Evolutionary conservation across 2,329 filamentous ascomycete genomes (phyloP).

Genomic region (Claviceps quebecensis): DNA sequence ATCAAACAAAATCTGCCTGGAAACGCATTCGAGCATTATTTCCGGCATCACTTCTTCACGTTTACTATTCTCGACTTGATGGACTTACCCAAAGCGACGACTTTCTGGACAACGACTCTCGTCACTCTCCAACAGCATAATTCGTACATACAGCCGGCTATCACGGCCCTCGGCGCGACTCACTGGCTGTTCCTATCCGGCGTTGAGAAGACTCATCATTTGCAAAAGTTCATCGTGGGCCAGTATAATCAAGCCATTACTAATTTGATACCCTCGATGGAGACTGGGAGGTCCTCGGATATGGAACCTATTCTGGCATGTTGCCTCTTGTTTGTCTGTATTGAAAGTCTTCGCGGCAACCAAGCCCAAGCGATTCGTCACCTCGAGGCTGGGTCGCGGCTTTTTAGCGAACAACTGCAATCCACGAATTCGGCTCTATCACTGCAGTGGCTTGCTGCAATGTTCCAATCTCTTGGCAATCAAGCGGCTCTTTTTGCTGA

Average conservation of each 20-base stretch:
- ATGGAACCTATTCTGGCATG: conserved; percentile 1
- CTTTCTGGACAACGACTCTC: conserved; percentile 1
- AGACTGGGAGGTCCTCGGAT: not conserved
- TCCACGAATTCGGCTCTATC: not conserved
- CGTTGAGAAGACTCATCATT: not conserved
- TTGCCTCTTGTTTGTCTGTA: conserved; percentile 1
- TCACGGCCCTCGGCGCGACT: conserved; percentile 1
- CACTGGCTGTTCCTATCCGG: conserved; percentile 2
- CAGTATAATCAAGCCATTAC: conserved; percentile 2
- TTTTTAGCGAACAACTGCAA: not conserved
- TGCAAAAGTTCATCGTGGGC: not conserved
- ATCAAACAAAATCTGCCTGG: not conserved
- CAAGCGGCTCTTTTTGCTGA: conserved; percentile 2
- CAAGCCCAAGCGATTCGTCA: conserved; percentile 2
- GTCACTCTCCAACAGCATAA: not conserved
- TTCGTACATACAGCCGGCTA: conserved; percentile 1
- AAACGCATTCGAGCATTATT: conserved; percentile 1
- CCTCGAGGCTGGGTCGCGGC: conserved; percentile 1
- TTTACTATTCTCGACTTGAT: conserved; percentile 2
- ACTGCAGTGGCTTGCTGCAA: conserved; percentile 2
- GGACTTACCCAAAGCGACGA: conserved; percentile 1
- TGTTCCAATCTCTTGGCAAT: conserved; percentile 3
- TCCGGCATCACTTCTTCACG: conserved; percentile 3
- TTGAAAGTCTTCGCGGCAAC: conserved; percentile 3
- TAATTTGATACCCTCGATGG: not conserved